Evolutionary conservation across 2,329 filamentous ascomycete species (phyloP).

Genomic region (Chaetomiaceae sp.): DNA sequence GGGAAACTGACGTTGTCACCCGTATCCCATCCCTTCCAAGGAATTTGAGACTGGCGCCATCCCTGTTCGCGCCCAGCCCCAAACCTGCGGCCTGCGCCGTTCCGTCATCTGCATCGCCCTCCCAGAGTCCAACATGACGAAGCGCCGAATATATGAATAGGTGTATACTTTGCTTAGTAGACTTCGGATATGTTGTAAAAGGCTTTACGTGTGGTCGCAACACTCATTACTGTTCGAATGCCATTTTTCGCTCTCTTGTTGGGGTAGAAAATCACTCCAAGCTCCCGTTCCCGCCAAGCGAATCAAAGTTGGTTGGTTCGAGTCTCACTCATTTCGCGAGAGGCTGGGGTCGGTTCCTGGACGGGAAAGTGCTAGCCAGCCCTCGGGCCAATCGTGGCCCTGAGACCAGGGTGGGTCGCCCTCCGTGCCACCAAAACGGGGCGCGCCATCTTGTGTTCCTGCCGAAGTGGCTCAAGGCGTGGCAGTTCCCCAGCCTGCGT

Average conservation of each 20-base stretch:
- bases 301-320: conserved; percentile 10
- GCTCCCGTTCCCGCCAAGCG: conserved; percentile 5
- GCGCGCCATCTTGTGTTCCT: conserved; percentile 25
- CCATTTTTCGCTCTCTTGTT: neutral
- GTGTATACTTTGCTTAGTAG: neutral
- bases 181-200: too few relatives aligned
- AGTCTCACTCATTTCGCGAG: conserved; percentile 25
- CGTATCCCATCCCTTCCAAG: neutral
- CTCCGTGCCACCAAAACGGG: conserved; percentile 21
- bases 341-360: conserved; percentile 22
- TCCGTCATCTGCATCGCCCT: conserved; percentile 8
- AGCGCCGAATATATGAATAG: conserved; percentile 4
- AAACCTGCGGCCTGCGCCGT: neutral
- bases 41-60: neutral
- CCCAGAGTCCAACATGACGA: neutral
- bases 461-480: conserved; percentile 17
- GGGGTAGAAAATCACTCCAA: neutral
- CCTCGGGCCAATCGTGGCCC: conserved; percentile 17
- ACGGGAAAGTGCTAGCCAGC: conserved; percentile 15
- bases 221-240: too few relatives aligned
- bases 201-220: too few relatives aligned
- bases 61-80: neutral
- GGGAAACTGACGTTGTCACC: too few relatives aligned
- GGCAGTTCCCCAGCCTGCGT: conserved; percentile 13
- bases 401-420: conserved; percentile 12